Evolutionary conservation across 1,284 basidiomycete genomes (phyloP), one percentile per base, ranked within the genome.

Genomic region (Ustilago lituana): DNA sequence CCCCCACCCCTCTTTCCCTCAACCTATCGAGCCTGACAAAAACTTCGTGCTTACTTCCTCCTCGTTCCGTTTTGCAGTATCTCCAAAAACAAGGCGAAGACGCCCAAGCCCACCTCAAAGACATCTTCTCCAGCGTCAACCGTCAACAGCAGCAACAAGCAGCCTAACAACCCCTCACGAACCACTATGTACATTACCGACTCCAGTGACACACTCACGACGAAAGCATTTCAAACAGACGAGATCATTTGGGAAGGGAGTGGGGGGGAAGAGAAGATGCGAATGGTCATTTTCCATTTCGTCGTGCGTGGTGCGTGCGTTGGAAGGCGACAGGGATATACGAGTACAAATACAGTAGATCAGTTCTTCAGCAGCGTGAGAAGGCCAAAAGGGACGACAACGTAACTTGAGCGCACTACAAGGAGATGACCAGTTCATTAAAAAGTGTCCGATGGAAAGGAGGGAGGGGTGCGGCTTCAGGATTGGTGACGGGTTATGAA

Each of bases 41-140:
- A n/a, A n/a, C n/a, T 31, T 19, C 37, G 17, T 15, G 3, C 29
- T 15, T 32, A 20, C 12, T 35, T 39, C 29, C n/a, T 33, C 33
- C 37, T 24, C 23, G 31, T 53, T 23, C 29, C 29, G 29, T 32
- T 17, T 22, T 17, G 14, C 46, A 69, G 61, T 70, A 70, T 41
- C 61, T 70, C 22, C 50, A 57, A 61, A 70, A 70, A 51, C 67
- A 70, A 43, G 46, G 40, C 19, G 32, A 53, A 17, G 67, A 70
- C 49, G 67, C 67, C 24, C 67, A 70, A 53, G 52, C 67, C 24
- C 67, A 70, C 17, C 57, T 70, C 46, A 70, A 65, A 51, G 67
- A 70, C 44, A 70, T 70, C 22, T 70, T 70, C 14, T 54, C 49
- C 46, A 61, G 57, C 46, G 67, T 70, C 32, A 60, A 56, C 24